Evolutionary conservation across 2,329 filamentous ascomycete genomes (phyloP).

Genomic region (Alternaria sp.): DNA sequence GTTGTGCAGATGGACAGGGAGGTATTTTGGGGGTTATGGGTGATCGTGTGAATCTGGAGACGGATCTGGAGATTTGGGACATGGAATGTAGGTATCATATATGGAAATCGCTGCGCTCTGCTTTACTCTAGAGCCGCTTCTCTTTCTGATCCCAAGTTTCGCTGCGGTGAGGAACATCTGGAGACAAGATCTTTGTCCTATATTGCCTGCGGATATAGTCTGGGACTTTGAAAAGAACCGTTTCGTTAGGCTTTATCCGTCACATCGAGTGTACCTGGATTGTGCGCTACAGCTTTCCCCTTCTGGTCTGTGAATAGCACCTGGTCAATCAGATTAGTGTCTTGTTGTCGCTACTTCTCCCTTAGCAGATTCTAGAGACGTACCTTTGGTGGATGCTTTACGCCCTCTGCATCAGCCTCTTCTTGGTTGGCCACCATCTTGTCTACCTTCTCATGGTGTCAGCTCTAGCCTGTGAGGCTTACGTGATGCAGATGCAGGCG

Average conservation of each 20-base stretch:
- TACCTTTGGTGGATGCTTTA: constrained; percentile 54
- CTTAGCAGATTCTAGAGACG: background rate
- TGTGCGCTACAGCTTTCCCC: constrained; percentile 50
- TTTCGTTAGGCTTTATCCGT: constrained; percentile 2
- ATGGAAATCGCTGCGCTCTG: background rate
- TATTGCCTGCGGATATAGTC: background rate
- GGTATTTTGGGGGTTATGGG: background rate
- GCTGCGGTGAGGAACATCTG: background rate
- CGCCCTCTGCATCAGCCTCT: constrained; percentile 45
- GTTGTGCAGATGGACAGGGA: background rate
- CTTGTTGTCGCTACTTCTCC: background rate
- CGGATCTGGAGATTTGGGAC: background rate
- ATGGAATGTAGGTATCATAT: background rate
- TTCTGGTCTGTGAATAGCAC: constrained; percentile 51
- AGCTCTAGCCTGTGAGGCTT: background rate
- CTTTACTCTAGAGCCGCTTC: background rate
- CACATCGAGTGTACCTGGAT: constrained; percentile 44
- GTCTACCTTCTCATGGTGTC: constrained; percentile 37
- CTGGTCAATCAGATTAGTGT: constrained; percentile 19
- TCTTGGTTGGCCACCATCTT: constrained; percentile 46
- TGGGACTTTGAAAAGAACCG: background rate
- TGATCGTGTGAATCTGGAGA: background rate
- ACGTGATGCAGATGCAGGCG: background rate
- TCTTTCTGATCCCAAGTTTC: background rate
- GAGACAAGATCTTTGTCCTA: background rate